phyloP scores from a whole-genome alignment of 2,329 filamentous ascomycete species.

The Fusarium phyllophilum region DNA sequence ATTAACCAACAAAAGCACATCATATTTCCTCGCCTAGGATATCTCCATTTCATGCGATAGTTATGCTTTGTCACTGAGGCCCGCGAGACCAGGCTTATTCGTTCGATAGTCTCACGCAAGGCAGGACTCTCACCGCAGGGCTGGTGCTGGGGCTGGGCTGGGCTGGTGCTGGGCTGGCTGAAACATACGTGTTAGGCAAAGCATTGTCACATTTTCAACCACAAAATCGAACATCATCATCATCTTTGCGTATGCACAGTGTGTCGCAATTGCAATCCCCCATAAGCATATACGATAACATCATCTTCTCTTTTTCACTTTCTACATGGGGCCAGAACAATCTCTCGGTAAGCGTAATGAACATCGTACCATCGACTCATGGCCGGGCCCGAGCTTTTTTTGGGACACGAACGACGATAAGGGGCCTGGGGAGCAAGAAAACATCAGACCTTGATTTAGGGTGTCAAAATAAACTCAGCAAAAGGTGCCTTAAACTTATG shows the following conservation, averaged over 20 bases:
- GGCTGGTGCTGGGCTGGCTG: constrained; percentile 36
- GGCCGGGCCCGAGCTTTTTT: constrained; percentile 32
- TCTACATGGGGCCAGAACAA: constrained; percentile 10
- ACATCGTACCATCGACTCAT: constrained; percentile 34
- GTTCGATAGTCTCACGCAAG: constrained; percentile 16
- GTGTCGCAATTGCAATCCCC: constrained; percentile 11
- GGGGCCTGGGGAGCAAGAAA: neutral
- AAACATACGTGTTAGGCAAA: constrained; percentile 20
- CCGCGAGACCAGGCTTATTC: neutral
- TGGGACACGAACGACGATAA: constrained; percentile 19
- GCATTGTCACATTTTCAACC: constrained; percentile 8
- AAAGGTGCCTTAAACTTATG: rapidly evolving
- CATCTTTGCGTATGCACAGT: constrained; percentile 19
- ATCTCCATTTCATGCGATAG: neutral
- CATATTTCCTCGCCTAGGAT: neutral
- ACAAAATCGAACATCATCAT: neutral
- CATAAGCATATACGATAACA: constrained; percentile 4
- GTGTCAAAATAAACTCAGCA: neutral
- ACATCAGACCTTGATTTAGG: neutral
- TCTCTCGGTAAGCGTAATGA: constrained; percentile 17
- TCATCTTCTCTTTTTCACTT: neutral
- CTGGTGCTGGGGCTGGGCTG: constrained; percentile 9
- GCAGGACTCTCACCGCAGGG: constrained; percentile 2
- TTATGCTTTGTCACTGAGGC: constrained; percentile 21
- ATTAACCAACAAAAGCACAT: neutral